Evolutionary conservation across 306 rosid genomes (phyloP).

Genomic region (Herpetospermum pedunculosum): DNA sequence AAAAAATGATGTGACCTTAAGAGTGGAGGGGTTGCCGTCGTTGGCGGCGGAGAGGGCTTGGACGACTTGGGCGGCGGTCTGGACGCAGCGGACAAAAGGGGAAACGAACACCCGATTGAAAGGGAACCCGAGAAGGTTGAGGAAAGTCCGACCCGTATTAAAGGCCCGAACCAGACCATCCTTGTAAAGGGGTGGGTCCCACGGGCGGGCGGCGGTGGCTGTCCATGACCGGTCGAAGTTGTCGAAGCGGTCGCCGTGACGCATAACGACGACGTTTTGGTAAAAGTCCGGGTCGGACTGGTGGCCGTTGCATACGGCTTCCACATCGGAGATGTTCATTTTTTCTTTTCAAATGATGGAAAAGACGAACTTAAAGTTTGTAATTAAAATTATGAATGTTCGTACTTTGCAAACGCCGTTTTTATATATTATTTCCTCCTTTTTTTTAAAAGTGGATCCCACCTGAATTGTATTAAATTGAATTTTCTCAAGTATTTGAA

Average conservation of each 20-base stretch:
- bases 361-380: neutral
- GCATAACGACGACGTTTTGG: constrained; percentile 79
- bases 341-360: neutral
- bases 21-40: constrained; percentile 21
- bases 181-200: constrained; percentile 65
- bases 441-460: too few relatives aligned
- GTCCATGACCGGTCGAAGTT: constrained; percentile 48
- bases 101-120: constrained; percentile 67
- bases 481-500: too few relatives aligned
- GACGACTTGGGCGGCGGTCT: constrained; percentile 62
- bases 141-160: constrained; percentile 44
- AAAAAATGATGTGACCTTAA: constrained; percentile 31
- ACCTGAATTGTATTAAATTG: too few relatives aligned
- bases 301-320: neutral
- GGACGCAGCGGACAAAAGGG: constrained; percentile 81
- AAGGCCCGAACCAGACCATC: constrained; percentile 52
- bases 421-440: too few relatives aligned
- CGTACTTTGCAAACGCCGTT: neutral
- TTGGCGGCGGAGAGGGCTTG: constrained; percentile 31
- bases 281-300: constrained; percentile 13
- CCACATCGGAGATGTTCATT: constrained; percentile 21
- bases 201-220: constrained; percentile 37
- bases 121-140: constrained; percentile 29
- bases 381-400: neutral
- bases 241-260: constrained; percentile 95